Conservation (phyloP, 1,284 basidiomycete species). For the Cystobasidiaceae sp. region DNA sequence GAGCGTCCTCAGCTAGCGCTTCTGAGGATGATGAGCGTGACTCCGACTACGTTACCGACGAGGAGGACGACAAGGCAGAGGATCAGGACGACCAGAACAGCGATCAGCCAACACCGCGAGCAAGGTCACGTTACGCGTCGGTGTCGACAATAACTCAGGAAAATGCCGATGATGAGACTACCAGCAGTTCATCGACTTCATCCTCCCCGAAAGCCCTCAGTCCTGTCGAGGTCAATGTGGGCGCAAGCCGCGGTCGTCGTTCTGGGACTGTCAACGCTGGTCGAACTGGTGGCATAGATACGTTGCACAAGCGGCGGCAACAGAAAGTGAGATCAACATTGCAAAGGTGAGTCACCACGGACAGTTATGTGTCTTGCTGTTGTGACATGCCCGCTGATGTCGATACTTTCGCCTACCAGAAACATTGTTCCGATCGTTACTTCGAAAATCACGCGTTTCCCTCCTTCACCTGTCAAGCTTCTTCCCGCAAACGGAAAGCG, state of each 20-base stretch:
- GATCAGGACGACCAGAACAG: constrained; percentile 7
- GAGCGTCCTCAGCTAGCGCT: neutral
- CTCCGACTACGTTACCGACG: constrained; percentile 15
- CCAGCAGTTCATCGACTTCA: constrained; percentile 34
- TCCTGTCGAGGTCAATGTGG: constrained; percentile 35
- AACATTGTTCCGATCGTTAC: neutral
- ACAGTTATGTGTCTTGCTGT: neutral
- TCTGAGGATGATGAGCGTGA: constrained; percentile 20
- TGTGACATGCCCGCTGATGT: neutral
- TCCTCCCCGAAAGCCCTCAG: constrained; percentile 41
- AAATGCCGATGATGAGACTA: neutral
- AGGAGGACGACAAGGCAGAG: neutral
- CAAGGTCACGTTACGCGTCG: neutral
- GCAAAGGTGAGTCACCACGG: neutral
- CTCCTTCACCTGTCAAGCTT: constrained; percentile 28
- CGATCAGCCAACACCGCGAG: neutral
- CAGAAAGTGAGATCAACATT: neutral
- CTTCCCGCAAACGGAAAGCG: constrained; percentile 13
- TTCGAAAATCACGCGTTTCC: neutral
- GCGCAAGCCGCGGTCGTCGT: neutral
- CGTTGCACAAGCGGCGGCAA: neutral
- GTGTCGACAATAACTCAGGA: neutral
- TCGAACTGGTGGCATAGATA: neutral
- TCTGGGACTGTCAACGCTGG: neutral
- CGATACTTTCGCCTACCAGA: neutral